A percentile compares a stretch with the other conserved stretches of the same genome.
These are phyloP conservation scores for Xylaria multiplex DNA, from an alignment of 2,329 filamentous ascomycete genomes.

Conservation along the genomic window DNA sequence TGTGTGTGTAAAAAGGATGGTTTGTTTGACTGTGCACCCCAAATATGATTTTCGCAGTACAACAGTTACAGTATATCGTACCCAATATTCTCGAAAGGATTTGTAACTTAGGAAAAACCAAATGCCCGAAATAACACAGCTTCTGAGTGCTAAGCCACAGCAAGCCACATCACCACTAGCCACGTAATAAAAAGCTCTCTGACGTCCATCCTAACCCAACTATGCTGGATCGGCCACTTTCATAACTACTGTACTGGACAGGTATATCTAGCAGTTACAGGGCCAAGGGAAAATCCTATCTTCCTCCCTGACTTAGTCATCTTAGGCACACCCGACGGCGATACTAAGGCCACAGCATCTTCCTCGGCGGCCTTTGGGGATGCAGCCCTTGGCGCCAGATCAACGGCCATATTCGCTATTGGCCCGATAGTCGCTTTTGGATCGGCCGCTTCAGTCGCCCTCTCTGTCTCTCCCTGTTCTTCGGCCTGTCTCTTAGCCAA, in stretches of 20 bases:
- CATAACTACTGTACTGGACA: slow-evolving; percentile 4
- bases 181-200: background rate
- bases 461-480: background rate
- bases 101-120: too few relatives aligned
- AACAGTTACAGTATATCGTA: too few relatives aligned
- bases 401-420: background rate
- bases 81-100: too few relatives aligned
- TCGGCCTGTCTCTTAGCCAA: slow-evolving; percentile 13
- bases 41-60: too few relatives aligned
- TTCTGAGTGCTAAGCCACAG: background rate
- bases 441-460: background rate
- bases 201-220: background rate
- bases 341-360: background rate
- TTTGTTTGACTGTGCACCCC: too few relatives aligned
- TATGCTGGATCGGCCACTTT: background rate
- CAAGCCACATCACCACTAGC: background rate
- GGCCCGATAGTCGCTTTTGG: background rate
- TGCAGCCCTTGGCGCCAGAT: background rate
- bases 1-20: too few relatives aligned
- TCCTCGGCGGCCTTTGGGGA: background rate
- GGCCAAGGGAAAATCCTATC: slow-evolving; percentile 5
- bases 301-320: slow-evolving; percentile 10
- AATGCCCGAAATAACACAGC: too few relatives aligned
- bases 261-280: background rate
- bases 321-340: background rate